Conservation (phyloP, 257 asterid genomes). For the Paulownia fortunei region DNA sequence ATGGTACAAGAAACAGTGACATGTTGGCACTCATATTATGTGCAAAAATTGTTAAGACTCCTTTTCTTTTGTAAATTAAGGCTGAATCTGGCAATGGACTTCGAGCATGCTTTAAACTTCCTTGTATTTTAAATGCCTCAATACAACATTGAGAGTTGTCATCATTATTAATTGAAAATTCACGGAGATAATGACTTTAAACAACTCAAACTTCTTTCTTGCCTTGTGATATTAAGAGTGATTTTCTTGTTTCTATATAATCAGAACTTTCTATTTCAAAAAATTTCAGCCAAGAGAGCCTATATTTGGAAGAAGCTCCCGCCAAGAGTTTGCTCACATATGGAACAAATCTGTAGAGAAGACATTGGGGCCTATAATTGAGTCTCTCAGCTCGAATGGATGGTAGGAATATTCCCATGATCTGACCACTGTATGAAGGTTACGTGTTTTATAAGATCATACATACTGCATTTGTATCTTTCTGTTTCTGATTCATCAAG, state of each 20-base stretch:
- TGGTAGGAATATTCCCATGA: conserved; percentile 39
- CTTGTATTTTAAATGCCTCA: not conserved
- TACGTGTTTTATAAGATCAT: not conserved
- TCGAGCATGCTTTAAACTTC: not conserved
- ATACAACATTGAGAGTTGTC: not conserved
- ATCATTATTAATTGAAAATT: not conserved
- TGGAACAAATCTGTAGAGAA: conserved; percentile 49
- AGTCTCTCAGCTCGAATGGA: conserved; percentile 46
- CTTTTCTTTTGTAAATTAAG: not conserved
- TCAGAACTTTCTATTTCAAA: not conserved
- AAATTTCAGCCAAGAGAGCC: conserved; percentile 36
- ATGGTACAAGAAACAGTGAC: not conserved
- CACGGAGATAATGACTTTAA: not conserved
- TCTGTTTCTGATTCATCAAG: not conserved
- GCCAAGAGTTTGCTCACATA: conserved; percentile 36
- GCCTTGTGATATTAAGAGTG: not conserved
- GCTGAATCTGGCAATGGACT: not conserved
- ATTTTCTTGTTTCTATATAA: not conserved
- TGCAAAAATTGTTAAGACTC: not conserved
- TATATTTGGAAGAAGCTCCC: conserved; percentile 38
- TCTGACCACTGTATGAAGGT: not conserved
- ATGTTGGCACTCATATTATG: not conserved
- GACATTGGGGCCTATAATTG: conserved; percentile 38
- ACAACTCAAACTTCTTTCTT: not conserved
- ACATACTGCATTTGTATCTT: not conserved